Percentiles rank a stretch among this genome's conserved stretches.
Conservation (phyloP, 2,329 filamentous ascomycete genomes). For the Annulohypoxylon truncatum region DNA sequence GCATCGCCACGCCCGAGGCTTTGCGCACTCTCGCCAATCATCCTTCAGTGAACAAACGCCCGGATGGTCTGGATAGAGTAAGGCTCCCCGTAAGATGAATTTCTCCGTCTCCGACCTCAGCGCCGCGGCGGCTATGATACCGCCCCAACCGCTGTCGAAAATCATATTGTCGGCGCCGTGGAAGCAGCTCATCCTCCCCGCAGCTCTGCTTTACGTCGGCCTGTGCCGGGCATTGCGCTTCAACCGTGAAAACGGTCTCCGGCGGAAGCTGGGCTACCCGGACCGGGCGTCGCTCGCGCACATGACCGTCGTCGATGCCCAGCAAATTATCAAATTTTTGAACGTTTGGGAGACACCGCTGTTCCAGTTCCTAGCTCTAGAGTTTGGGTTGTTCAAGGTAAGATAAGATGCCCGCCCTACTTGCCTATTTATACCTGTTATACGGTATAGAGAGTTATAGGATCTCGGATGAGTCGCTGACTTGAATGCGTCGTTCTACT, state of each 20-base stretch:
- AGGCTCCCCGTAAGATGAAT: conserved; percentile 16
- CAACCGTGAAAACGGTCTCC: conserved; percentile 45
- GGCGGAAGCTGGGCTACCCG: conserved; percentile 42
- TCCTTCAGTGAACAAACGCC: neutral
- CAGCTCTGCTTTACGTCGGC: conserved; percentile 40
- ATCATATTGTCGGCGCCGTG: conserved; percentile 33
- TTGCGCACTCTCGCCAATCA: neutral
- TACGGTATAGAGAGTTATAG: no score
- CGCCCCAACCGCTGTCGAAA: conserved; percentile 6
- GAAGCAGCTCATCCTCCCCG: conserved; percentile 36
- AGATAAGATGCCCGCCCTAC: neutral
- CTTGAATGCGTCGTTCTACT: neutral
- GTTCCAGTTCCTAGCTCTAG: conserved; percentile 42
- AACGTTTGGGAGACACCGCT: conserved; percentile 45
- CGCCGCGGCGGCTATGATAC: neutral
- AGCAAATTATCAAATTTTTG: conserved; percentile 46
- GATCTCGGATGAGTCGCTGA: conserved; percentile 5
- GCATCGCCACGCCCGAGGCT: neutral
- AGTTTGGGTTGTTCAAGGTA: conserved; percentile 52
- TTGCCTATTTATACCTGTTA: neutral
- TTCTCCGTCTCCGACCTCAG: conserved; percentile 14
- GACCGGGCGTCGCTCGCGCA: conserved; percentile 44
- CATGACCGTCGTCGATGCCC: conserved; percentile 50
- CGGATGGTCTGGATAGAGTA: neutral
- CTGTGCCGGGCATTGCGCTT: conserved; percentile 48